Conservation (phyloP, 352 stramenopile species). For the Thalassiosira oceanica region DNA sequence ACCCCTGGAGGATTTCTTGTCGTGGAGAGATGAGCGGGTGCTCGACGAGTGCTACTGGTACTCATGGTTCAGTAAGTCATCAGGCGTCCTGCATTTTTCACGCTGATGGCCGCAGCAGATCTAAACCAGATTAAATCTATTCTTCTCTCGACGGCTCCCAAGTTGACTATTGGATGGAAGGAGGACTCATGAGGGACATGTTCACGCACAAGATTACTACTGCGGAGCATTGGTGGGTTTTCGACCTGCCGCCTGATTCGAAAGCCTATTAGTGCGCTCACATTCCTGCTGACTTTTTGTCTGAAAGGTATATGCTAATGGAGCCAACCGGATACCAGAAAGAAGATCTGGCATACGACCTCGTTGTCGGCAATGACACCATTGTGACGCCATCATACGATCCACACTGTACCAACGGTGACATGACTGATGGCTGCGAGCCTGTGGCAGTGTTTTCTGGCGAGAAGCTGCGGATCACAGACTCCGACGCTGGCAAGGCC, state of each 20-base stretch:
- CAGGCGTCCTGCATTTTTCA: background rate
- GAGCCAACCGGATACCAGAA: constrained; percentile 2
- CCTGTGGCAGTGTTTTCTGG: constrained; percentile 38
- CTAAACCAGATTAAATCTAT: too few species aligned
- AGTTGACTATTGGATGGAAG: constrained; percentile 53
- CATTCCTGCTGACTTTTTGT: too few species aligned
- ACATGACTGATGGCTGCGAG: constrained; percentile 30
- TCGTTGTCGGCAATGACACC: constrained; percentile 15
- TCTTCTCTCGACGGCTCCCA: background rate
- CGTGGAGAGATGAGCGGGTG: constrained; percentile 11
- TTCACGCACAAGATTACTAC: constrained; percentile 49
- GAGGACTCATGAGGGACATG: constrained; percentile 35
- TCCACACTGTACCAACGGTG: constrained; percentile 28
- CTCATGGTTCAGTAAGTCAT: background rate
- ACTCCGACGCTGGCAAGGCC: constrained; percentile 1
- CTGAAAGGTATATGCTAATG: constrained; percentile 36
- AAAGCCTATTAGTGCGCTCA: too few species aligned
- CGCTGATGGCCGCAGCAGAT: too few species aligned
- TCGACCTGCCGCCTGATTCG: too few species aligned
- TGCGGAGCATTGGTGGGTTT: constrained; percentile 11
- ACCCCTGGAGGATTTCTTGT: constrained; percentile 2
- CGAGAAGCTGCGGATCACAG: constrained; percentile 25
- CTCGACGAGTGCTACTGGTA: constrained; percentile 14
- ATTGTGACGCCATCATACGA: constrained; percentile 32
- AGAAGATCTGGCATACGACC: constrained; percentile 22